A percentile compares a stretch with the other conserved stretches of the same genome.
Conservation (phyloP, 1,284 basidiomycete genomes). For the Tetrapyrgos nigripes region DNA sequence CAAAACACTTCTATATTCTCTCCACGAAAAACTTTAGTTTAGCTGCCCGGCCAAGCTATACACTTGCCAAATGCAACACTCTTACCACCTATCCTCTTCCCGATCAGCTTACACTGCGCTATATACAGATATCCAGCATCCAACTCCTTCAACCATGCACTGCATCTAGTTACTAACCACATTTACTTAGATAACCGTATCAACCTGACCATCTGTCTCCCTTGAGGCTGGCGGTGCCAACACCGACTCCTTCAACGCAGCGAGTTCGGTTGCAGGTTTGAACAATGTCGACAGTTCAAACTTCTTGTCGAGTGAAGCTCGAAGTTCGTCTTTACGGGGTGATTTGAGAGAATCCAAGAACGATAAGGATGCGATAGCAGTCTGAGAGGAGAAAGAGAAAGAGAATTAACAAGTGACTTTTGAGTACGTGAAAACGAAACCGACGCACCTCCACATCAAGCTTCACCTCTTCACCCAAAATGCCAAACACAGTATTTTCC, state of each 20-base stretch:
- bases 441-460: slow-evolving; percentile 58
- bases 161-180: no score
- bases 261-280: slow-evolving; percentile 54
- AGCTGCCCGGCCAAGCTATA: no score
- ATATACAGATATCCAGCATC: no score
- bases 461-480: slow-evolving; percentile 43
- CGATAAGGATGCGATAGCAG: slow-evolving; percentile 49
- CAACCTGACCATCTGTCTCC: no score
- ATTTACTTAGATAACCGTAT: no score
- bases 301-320: slow-evolving; percentile 51
- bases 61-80: no score
- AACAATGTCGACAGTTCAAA: slow-evolving; percentile 73
- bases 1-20: no score
- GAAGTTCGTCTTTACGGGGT: slow-evolving; percentile 46
- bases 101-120: no score
- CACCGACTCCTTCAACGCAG: not conserved
- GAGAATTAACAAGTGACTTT: not conserved
- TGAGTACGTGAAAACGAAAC: not conserved
- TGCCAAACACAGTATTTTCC: slow-evolving; percentile 63
- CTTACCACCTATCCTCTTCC: no score
- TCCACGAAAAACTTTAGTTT: no score
- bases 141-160: no score
- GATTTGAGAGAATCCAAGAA: slow-evolving; percentile 60
- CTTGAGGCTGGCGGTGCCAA: no score
- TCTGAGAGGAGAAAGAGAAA: slow-evolving; percentile 45